These are phyloP conservation scores for Ambrosiella cleistominuta DNA, from an alignment of 2,329 filamentous ascomycete species.

Conservation along the genomic window DNA sequence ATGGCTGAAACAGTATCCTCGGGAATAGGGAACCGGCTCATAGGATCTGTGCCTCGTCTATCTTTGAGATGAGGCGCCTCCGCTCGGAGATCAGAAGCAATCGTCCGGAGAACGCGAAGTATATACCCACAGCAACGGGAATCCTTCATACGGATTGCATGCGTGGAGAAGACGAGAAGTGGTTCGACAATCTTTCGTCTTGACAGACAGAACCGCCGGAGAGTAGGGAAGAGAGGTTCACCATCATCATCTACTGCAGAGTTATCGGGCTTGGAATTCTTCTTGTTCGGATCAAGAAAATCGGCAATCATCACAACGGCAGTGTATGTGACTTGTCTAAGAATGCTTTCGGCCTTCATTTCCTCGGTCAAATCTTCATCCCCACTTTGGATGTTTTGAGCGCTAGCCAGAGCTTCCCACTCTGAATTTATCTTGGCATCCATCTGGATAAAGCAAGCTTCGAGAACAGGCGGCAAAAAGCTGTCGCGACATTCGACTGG, in stretches of 20 bases:
- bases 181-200: constrained; percentile 68
- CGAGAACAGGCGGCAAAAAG: constrained; percentile 72
- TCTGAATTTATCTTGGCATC: constrained; percentile 74
- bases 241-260: constrained; percentile 1
- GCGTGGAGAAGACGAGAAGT: constrained; percentile 77
- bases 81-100: constrained; percentile 56
- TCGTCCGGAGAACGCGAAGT: constrained; percentile 67
- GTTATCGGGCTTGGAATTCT: constrained; percentile 19
- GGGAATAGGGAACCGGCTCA: constrained; percentile 25
- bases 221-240: constrained; percentile 28
- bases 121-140: constrained; percentile 75
- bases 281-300: constrained; percentile 59
- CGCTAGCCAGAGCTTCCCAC: constrained; percentile 60
- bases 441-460: constrained; percentile 68
- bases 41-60: constrained; percentile 20
- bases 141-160: constrained; percentile 78
- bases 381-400: constrained; percentile 43
- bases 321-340: constrained; percentile 81
- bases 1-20: constrained; percentile 45
- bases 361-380: constrained; percentile 76
- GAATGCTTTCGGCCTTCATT: constrained; percentile 94
- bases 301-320: constrained; percentile 83
- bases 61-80: neutral
- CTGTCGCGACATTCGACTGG: constrained; percentile 58
- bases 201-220: constrained; percentile 69